Percentiles rank a stretch among this genome's conserved stretches.
Evolutionary conservation across 2,329 filamentous ascomycete species (phyloP).

Genomic region (Lizonia empirigonia): DNA sequence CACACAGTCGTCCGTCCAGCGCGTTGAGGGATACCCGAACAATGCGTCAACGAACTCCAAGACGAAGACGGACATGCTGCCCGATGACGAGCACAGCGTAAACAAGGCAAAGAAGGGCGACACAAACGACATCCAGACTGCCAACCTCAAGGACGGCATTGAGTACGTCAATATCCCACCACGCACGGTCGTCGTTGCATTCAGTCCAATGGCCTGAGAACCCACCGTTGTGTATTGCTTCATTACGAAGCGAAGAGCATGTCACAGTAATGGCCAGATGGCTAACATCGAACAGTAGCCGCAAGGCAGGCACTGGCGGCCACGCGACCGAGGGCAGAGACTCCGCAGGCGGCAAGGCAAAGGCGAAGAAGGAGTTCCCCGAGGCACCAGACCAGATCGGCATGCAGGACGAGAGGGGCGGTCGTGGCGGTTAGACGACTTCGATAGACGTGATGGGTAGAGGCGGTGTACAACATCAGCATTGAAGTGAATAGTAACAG

Average conservation of each 20-base stretch:
- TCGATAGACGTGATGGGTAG: neutral
- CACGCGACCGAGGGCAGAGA: conserved; percentile 50
- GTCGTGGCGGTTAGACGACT: conserved; percentile 46
- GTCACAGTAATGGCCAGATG: conserved; percentile 27
- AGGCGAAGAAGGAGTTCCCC: conserved; percentile 55
- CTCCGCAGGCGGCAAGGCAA: conserved; percentile 42
- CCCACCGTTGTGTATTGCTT: no score
- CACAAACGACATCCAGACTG: conserved; percentile 42
- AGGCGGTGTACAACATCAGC: neutral
- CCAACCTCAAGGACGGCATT: conserved; percentile 36
- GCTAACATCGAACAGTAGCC: conserved; percentile 8
- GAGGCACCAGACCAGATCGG: conserved; percentile 56
- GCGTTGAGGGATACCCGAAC: conserved; percentile 23
- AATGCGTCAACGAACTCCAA: conserved; percentile 27
- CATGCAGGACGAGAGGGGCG: conserved; percentile 58
- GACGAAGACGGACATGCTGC: conserved; percentile 30
- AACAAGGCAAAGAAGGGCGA: conserved; percentile 41
- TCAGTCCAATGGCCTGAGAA: no score
- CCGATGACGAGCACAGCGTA: conserved; percentile 31
- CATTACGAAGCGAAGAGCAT: no score
- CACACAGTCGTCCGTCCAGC: conserved; percentile 18
- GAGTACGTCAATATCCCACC: no score
- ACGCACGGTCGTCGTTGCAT: no score
- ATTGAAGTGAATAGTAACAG: neutral
- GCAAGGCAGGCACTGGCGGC: conserved; percentile 43